Conservation (phyloP, 345 rosid genomes). For the Hirschfeldia incana region DNA sequence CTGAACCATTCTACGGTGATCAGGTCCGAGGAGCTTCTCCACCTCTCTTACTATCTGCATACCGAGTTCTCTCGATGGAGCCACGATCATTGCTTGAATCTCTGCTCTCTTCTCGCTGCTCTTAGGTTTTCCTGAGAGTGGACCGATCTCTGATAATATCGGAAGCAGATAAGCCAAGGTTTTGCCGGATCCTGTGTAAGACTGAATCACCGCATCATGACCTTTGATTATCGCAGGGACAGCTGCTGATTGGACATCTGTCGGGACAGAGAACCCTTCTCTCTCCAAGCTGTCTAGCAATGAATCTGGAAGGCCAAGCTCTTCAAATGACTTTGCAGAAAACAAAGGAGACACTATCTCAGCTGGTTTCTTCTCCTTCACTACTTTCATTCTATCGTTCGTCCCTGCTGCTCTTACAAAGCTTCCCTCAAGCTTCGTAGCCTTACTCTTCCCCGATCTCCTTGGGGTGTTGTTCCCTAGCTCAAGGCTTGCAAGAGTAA, state of each 20-base stretch:
- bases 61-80: slow-evolving; percentile 93
- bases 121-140: slow-evolving; percentile 45
- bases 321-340: slow-evolving; percentile 77
- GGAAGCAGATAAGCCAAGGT: slow-evolving; percentile 90
- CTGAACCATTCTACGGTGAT: slow-evolving; percentile 75
- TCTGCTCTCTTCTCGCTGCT: slow-evolving; percentile 48
- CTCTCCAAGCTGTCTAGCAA: slow-evolving; percentile 66
- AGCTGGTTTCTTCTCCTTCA: slow-evolving; percentile 42
- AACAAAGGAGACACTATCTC: slow-evolving; percentile 61
- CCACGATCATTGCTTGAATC: slow-evolving; percentile 86
- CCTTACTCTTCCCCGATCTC: slow-evolving; percentile 32
- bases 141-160: slow-evolving; percentile 77
- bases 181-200: slow-evolving; percentile 94
- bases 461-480: slow-evolving; percentile 44
- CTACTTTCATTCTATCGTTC: slow-evolving; percentile 42
- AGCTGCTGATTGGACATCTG: slow-evolving; percentile 86
- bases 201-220: slow-evolving; percentile 83
- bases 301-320: slow-evolving; percentile 75
- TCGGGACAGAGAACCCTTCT: slow-evolving; percentile 73
- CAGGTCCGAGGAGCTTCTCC: slow-evolving; percentile 81
- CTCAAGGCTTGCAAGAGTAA: slow-evolving; percentile 67
- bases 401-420: slow-evolving; percentile 31
- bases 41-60: slow-evolving; percentile 96
- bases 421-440: slow-evolving; percentile 33
- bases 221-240: slow-evolving; percentile 72